A percentile compares a stretch with the other conserved stretches of the same genome.
Conservation (phyloP, 2,329 filamentous ascomycete genomes). For the Thermothelomyces thermophilus region DNA sequence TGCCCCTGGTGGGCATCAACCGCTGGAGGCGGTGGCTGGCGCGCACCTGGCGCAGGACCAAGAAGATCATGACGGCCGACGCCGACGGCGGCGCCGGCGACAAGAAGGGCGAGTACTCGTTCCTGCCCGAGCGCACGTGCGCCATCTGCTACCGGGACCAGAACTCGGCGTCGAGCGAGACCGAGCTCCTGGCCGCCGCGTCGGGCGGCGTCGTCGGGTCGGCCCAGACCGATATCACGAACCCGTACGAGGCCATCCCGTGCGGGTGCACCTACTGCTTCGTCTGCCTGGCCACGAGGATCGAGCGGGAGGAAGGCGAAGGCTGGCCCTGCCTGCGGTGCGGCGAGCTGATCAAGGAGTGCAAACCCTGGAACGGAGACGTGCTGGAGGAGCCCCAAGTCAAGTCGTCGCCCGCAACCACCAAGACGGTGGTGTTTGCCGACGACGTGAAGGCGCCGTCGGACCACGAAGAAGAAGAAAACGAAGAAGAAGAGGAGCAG, state of each 20-base stretch:
- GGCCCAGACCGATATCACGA: conserved; percentile 87
- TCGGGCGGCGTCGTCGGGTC: conserved; percentile 78
- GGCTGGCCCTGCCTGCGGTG: conserved; percentile 90
- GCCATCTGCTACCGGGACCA: conserved; percentile 96
- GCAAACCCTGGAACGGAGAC: conserved; percentile 86
- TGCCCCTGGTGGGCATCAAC: conserved; percentile 93
- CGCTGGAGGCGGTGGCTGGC: conserved; percentile 88
- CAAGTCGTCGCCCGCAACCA: conserved; percentile 31
- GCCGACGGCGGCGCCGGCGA: conserved; percentile 31
- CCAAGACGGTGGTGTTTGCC: conserved; percentile 57
- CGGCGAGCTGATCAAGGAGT: conserved; percentile 75
- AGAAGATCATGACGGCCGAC: conserved; percentile 52
- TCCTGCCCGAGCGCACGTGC: conserved; percentile 88
- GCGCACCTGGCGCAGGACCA: conserved; percentile 77
- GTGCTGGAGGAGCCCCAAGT: conserved; percentile 59
- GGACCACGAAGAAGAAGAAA: conserved; percentile 11
- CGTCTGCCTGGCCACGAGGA: conserved; percentile 81
- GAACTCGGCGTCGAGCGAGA: conserved; percentile 69
- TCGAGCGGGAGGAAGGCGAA: conserved; percentile 90
- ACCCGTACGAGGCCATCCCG: conserved; percentile 84
- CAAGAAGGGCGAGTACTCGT: conserved; percentile 67
- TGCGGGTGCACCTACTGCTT: conserved; percentile 96
- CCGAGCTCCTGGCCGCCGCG: conserved; percentile 62
- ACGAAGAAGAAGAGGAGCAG: background rate
- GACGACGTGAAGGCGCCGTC: conserved; percentile 42